A percentile compares a stretch with the other conserved stretches of the same genome.
Conservation (phyloP, 441 rosid species). For the Adansonia madagascariensis region DNA sequence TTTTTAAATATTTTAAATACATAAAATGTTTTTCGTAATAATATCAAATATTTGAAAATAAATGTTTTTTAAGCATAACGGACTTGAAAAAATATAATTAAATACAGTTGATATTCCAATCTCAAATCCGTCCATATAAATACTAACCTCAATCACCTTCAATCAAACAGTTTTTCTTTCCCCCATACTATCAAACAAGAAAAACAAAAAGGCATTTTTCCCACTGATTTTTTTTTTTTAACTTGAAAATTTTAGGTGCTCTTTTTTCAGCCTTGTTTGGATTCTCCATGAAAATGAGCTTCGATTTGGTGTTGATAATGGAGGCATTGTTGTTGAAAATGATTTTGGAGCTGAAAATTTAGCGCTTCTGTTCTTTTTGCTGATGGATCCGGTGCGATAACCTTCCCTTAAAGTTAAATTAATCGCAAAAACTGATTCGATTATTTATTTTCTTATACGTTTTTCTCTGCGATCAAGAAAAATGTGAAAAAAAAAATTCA, state of each 20-base stretch:
- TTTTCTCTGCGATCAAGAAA: background rate
- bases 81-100: background rate
- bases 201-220: background rate
- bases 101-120: conserved; percentile 13
- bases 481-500: background rate
- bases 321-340: background rate
- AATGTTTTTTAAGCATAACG: background rate
- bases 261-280: background rate
- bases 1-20: too few relatives aligned
- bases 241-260: background rate
- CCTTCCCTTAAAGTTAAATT: background rate
- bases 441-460: background rate
- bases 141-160: conserved; percentile 3
- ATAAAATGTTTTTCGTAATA: background rate
- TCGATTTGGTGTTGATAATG: conserved; percentile 9
- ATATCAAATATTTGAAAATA: background rate
- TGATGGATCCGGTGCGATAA: conserved; percentile 55
- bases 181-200: conserved; percentile 24
- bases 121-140: conserved; percentile 33
- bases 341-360: conserved; percentile 23
- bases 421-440: background rate
- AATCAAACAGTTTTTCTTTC: background rate
- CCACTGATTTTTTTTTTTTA: background rate
- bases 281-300: background rate
- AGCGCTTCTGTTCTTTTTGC: conserved; percentile 36